A percentile compares a stretch with the other conserved stretches of the same genome.
These are phyloP conservation scores for Antitrichia curtipendula DNA, from an alignment of 225 moss, liverwort and hornwort genomes.

Conservation along the genomic window DNA sequence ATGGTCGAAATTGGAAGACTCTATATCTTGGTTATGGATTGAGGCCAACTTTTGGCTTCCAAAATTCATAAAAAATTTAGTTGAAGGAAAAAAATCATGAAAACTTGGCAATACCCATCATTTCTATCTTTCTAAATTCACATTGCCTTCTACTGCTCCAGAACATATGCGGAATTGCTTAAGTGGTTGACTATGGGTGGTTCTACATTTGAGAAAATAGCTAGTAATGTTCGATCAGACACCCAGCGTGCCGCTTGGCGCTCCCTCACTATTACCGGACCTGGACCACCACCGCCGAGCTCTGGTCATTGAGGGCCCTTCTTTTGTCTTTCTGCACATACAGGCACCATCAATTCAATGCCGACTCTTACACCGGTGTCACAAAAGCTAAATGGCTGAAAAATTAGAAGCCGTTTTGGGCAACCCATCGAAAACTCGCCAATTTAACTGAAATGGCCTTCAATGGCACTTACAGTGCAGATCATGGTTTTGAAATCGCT, in stretches of 20 bases:
- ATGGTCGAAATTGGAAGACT: no score
- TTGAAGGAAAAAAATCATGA: no score
- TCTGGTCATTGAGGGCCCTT: not conserved
- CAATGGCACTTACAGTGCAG: not conserved
- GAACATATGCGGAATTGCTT: no score
- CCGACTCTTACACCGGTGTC: not conserved
- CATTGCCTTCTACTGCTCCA: no score
- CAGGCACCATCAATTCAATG: not conserved
- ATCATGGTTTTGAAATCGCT: not conserved
- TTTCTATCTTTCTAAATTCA: no score
- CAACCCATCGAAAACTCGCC: not conserved
- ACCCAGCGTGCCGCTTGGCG: not conserved
- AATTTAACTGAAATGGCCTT: not conserved
- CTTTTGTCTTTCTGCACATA: not conserved
- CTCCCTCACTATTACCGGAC: not conserved
- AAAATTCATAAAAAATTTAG: no score
- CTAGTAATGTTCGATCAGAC: not conserved
- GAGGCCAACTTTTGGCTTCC: no score
- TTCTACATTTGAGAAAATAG: not conserved
- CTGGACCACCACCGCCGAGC: fast-evolving
- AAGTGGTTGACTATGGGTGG: no score
- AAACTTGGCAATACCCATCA: no score
- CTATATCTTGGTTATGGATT: no score
- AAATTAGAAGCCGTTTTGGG: not conserved
- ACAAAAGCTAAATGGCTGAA: not conserved